Base-by-base conservation (phyloP, 495 filamentous ascomycete genomes). In the Glutinoglossum americanum region DNA sequence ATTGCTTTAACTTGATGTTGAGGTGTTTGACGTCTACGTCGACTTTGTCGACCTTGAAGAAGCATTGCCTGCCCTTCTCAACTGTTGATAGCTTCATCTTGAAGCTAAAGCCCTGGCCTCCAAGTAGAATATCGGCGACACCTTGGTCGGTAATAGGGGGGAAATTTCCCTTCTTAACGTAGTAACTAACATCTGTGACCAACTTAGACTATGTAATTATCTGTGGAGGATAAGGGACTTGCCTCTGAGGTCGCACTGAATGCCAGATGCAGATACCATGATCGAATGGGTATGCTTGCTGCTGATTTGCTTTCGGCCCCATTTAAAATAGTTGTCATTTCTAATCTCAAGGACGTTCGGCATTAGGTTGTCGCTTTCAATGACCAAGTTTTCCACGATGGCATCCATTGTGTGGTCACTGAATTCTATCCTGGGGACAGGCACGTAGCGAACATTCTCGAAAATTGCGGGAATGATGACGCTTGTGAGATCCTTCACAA, bases 361-460 rank as follows among this genome's bases (percentile, higher is more conserved):
- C 77, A 92, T 87, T 62, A 98, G 78, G 70, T 98, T 98, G 71
- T 97, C 92, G 59, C 87, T 87, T 72, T 98, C 92, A 61, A 98
- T 77, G 45, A 94, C 81, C 27, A 98, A 74, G 67, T 98, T 98
- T 73, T 98, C 92, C 44, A 98, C 74, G 17, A 97, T 73, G 54
- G 83, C 85, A 69, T 98, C 92, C 54, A 92, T 72, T 75, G 80
- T 80, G 13, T 77, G 76, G 63, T 98, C 93, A 1, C 82, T 82
- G 62, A 92, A 92, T 70, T 98, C 92, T 56, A 97, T 94, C 28
- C 92, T 80, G 11, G 92, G 93, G 55, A 98, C 79, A 19, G 92
- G 92, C 25, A 98, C 80, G 69, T 98, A 98, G 57, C 87, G 83
- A 26, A 93, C 71, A 60, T 80, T 85, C 74, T 96, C 87, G 61